Evolutionary conservation across 495 filamentous ascomycete species (phyloP).

Genomic region (Penicillium fimorum): DNA sequence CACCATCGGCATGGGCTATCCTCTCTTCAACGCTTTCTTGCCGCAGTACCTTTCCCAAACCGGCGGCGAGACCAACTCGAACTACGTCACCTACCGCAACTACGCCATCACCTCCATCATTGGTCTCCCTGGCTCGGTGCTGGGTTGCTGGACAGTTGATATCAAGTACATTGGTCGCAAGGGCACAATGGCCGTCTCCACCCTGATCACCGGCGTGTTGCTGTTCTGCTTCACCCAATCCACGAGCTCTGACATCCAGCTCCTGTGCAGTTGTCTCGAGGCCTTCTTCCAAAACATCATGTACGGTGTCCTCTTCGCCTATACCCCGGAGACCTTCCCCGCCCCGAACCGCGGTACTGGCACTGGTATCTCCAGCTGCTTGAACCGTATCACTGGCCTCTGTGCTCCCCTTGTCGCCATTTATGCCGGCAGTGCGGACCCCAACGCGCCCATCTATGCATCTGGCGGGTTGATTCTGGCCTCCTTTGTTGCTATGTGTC

Average conservation of each 20-base stretch:
- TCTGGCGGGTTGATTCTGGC: slow-evolving; percentile 52
- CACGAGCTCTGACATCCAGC: slow-evolving; percentile 47
- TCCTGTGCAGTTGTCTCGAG: slow-evolving; percentile 52
- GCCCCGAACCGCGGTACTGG: slow-evolving; percentile 58
- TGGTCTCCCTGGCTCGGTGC: slow-evolving; percentile 55
- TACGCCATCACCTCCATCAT: slow-evolving; percentile 59
- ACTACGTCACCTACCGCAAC: slow-evolving; percentile 57
- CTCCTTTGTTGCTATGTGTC: slow-evolving; percentile 50
- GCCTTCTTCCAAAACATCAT: slow-evolving; percentile 64
- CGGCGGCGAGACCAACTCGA: slow-evolving; percentile 37
- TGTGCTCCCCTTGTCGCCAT: slow-evolving; percentile 59
- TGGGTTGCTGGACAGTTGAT: slow-evolving; percentile 56
- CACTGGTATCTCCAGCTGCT: slow-evolving; percentile 54
- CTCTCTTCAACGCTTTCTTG: slow-evolving; percentile 59
- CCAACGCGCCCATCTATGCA: slow-evolving; percentile 53
- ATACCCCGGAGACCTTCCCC: slow-evolving; percentile 62
- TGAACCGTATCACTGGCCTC: slow-evolving; percentile 58
- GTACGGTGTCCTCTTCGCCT: slow-evolving; percentile 62
- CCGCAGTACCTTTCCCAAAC: slow-evolving; percentile 54
- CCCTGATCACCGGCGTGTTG: slow-evolving; percentile 55
- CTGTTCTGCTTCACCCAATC: slow-evolving; percentile 59
- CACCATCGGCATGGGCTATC: slow-evolving; percentile 58
- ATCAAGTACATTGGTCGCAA: slow-evolving; percentile 60
- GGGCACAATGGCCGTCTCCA: slow-evolving; percentile 55
- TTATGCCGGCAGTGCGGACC: slow-evolving; percentile 41